Evolutionary conservation across 2,329 filamentous ascomycete genomes (phyloP).

Genomic region (Pseudogymnoascus sp.): DNA sequence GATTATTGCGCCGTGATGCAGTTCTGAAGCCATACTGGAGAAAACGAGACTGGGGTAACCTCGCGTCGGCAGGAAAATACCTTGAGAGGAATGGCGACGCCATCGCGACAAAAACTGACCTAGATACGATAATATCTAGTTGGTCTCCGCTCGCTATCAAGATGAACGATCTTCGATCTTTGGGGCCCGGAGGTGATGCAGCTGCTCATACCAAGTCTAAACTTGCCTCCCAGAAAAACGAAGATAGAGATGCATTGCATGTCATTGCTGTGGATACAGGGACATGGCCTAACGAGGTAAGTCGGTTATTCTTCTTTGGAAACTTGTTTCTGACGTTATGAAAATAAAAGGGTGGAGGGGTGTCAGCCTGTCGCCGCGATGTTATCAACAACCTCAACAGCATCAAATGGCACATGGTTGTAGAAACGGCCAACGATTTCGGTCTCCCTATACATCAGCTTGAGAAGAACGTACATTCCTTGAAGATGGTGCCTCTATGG

Average conservation of each 20-base stretch:
- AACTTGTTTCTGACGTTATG: too few relatives aligned
- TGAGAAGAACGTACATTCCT: slow-evolving; percentile 46
- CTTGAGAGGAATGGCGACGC: slow-evolving; percentile 30
- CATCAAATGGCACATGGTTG: slow-evolving; percentile 48
- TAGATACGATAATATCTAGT: slow-evolving; percentile 28
- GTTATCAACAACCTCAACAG: slow-evolving; percentile 46
- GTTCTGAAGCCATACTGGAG: slow-evolving; percentile 34
- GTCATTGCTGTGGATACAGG: slow-evolving; percentile 36
- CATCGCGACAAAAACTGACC: slow-evolving; percentile 28
- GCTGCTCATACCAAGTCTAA: slow-evolving; percentile 31
- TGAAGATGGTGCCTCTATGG: slow-evolving; percentile 48
- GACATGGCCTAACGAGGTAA: slow-evolving; percentile 43
- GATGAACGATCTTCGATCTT: slow-evolving; percentile 31
- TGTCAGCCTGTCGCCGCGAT: slow-evolving; percentile 48
- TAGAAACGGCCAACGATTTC: slow-evolving; percentile 48
- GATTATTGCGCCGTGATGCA: slow-evolving; percentile 35
- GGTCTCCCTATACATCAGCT: slow-evolving; percentile 48
- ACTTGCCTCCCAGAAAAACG: slow-evolving; percentile 30
- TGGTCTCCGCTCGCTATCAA: slow-evolving; percentile 32
- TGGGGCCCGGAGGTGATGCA: slow-evolving; percentile 33
- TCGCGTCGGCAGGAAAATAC: slow-evolving; percentile 33
- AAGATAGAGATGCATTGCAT: slow-evolving; percentile 35
- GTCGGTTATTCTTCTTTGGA: too few relatives aligned
- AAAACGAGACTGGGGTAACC: slow-evolving; percentile 34
- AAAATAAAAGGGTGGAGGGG: slow-evolving; percentile 33